Evolutionary conservation across 2,329 filamentous ascomycete genomes (phyloP).

Genomic region (Botrytis pseudocinerea): DNA sequence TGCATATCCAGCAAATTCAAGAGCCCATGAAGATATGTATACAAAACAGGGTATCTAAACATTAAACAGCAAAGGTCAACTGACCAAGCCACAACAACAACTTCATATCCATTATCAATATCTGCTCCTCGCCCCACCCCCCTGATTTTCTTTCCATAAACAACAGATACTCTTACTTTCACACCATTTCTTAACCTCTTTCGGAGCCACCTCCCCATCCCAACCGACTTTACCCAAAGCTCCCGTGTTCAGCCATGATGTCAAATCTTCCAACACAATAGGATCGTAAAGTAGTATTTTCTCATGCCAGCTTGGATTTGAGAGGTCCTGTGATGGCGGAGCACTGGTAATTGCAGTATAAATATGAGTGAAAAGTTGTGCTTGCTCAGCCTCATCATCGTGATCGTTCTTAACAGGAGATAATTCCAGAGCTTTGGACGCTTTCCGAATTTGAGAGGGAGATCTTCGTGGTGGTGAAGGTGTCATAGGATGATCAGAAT

Average conservation of each 20-base stretch:
- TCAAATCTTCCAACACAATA: conserved; percentile 81
- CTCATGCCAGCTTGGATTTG: conserved; percentile 75
- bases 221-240: conserved; percentile 62
- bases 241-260: conserved; percentile 77
- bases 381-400: conserved; percentile 43
- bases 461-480: conserved; percentile 36
- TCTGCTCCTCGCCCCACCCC: conserved; percentile 35
- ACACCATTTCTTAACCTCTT: conserved; percentile 84
- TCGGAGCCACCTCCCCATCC: conserved; percentile 62
- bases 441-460: conserved; percentile 28
- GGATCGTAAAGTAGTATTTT: conserved; percentile 94
- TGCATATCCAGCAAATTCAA: not conserved
- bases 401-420: conserved; percentile 21
- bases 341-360: conserved; percentile 55
- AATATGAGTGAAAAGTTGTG: conserved; percentile 53
- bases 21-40: not conserved
- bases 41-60: conserved; percentile 5
- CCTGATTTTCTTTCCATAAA: conserved; percentile 55
- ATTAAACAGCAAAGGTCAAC: not conserved
- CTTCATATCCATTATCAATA: conserved; percentile 28
- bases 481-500: conserved; percentile 45
- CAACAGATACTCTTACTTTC: conserved; percentile 85
- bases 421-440: conserved; percentile 28
- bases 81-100: not conserved
- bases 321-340: conserved; percentile 51